phyloP scores from a whole-genome alignment of 2,329 filamentous ascomycete genomes.

The Anthostomella pinea region DNA sequence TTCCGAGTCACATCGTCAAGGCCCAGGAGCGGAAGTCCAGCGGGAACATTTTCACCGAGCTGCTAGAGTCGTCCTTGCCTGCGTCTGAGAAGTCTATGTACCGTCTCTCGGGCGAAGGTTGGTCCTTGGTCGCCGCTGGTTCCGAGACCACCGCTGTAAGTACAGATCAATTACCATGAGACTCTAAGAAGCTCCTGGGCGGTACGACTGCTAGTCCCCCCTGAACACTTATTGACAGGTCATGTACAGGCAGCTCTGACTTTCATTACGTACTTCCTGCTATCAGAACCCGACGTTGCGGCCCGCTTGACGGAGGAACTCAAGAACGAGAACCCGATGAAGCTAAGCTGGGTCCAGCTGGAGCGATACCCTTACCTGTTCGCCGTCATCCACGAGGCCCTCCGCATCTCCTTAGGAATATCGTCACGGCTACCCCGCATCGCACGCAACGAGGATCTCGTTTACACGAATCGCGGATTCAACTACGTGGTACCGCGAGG shows the following conservation, averaged over 20 bases:
- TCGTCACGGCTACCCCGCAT: slow-evolving; percentile 16
- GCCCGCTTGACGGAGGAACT: slow-evolving; percentile 33
- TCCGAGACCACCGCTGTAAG: slow-evolving; percentile 37
- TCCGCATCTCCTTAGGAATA: slow-evolving; percentile 18
- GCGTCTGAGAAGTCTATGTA: slow-evolving; percentile 33
- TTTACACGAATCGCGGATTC: slow-evolving; percentile 10
- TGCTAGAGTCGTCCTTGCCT: slow-evolving; percentile 34
- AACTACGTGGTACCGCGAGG: slow-evolving; percentile 19
- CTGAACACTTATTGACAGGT: slow-evolving; percentile 13
- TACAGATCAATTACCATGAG: no score
- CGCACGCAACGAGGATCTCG: slow-evolving; percentile 14
- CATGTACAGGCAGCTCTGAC: slow-evolving; percentile 29
- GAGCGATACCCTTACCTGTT: slow-evolving; percentile 21
- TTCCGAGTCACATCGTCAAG: slow-evolving; percentile 28
- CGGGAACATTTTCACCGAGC: slow-evolving; percentile 36
- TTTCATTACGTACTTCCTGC: slow-evolving; percentile 34
- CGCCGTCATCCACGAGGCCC: slow-evolving; percentile 18
- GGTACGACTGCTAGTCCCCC: no score
- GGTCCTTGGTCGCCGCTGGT: slow-evolving; percentile 37
- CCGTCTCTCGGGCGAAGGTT: slow-evolving; percentile 38
- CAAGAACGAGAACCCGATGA: slow-evolving; percentile 10
- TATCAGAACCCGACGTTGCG: slow-evolving; percentile 29
- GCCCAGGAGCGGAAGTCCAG: slow-evolving; percentile 32
- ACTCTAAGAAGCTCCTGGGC: no score
- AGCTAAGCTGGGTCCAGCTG: slow-evolving; percentile 17